These are phyloP conservation scores for Aristolochia fimbriata DNA, from an alignment of 164 flowering plant species.

Conservation along the genomic window DNA sequence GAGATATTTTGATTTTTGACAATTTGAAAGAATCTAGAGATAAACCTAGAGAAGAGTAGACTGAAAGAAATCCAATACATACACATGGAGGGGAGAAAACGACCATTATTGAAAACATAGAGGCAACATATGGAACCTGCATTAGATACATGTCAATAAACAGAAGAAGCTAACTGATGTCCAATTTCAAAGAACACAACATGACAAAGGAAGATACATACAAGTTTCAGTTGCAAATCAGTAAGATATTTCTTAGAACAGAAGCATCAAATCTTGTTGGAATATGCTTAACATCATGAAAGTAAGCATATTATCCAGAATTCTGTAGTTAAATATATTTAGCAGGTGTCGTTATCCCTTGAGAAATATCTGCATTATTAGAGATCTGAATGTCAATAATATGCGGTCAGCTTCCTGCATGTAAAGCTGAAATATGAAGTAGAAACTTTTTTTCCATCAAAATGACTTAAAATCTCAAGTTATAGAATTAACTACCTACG, in stretches of 20 bases:
- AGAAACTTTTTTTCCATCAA: neutral
- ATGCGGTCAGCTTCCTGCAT: no score
- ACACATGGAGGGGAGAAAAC: constrained; percentile 58
- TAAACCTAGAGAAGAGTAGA: constrained; percentile 1
- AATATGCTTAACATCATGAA: constrained; percentile 1
- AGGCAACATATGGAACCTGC: constrained; percentile 53
- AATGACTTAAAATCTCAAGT: no score
- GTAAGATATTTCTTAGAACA: neutral
- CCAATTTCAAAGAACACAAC: neutral
- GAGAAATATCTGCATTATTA: constrained; percentile 51
- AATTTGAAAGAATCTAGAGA: neutral
- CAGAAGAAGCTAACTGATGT: neutral
- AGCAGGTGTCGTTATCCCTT: no score
- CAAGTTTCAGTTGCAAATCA: neutral
- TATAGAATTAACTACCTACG: constrained; percentile 28
- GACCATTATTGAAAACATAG: constrained; percentile 28
- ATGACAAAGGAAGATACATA: neutral
- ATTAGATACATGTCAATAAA: neutral
- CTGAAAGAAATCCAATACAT: constrained; percentile 20
- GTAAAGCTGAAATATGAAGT: no score
- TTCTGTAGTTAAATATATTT: no score
- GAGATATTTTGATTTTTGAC: neutral
- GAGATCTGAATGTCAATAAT: neutral
- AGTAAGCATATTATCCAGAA: no score
- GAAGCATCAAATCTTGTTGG: neutral